Conservation (phyloP, 768 basidiomycete genomes). For the Suillus lakei region DNA sequence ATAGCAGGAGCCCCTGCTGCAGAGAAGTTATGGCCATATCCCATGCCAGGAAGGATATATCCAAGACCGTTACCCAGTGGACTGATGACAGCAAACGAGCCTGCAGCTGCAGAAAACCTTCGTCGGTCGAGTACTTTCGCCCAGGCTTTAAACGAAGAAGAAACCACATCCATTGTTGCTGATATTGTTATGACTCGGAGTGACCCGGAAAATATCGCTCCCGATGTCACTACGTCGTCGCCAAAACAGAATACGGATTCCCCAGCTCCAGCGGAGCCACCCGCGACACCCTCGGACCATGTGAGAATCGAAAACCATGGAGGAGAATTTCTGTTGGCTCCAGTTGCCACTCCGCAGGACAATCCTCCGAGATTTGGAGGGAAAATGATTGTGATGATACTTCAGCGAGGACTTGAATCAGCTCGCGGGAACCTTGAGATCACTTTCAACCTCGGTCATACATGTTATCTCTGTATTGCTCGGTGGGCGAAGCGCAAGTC, state of each 20-base stretch:
- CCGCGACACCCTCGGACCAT: neutral
- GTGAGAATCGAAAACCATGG: neutral
- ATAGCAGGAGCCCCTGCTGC: neutral
- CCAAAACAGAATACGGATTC: neutral
- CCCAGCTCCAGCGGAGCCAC: neutral
- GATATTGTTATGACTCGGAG: no score
- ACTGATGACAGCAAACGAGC: neutral
- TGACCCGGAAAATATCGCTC: neutral
- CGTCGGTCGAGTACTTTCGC: neutral
- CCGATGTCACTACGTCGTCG: neutral
- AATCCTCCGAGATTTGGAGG: slow-evolving; percentile 15
- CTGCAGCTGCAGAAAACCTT: neutral
- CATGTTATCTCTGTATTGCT: slow-evolving; percentile 28
- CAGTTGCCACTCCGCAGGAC: neutral
- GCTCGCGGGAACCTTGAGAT: slow-evolving; percentile 19
- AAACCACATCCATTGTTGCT: no score
- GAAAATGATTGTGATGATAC: slow-evolving; percentile 23
- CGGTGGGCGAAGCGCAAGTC: slow-evolving; percentile 42
- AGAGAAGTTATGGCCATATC: neutral
- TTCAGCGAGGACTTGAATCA: slow-evolving; percentile 20
- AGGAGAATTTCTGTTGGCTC: neutral
- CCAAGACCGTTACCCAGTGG: neutral
- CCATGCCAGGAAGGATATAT: neutral
- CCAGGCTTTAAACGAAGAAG: neutral
- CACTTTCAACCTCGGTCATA: slow-evolving; percentile 33